Base-by-base conservation (phyloP, 2,329 filamentous ascomycete species). In the Xylaria sp. region DNA sequence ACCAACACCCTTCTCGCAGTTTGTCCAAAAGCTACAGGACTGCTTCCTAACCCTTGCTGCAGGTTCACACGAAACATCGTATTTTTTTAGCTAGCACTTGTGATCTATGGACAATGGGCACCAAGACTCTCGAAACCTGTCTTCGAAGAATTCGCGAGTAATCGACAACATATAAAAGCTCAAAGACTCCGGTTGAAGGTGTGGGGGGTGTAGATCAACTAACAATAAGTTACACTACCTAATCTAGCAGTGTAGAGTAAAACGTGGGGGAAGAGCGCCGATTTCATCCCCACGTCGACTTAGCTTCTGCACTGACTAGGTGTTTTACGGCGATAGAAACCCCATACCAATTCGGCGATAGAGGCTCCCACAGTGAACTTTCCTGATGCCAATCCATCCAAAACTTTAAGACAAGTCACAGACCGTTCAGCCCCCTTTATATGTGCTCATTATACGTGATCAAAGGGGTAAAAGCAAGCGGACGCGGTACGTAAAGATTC, bases 1-100 rank as follows among this genome's bases (percentile, higher is more conserved):
- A 62, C 36, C 7, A 44, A 62, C n/a, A 66, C 63, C 36, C 61
- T 58, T 20, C 61, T 44, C 31, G 33, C 15, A 38, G 27, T 38
- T 47, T 61, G 36, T 22, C 36, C 36, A 13, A 42, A 44, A 29
- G 51, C 51, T 42, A 42, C 15, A 1, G 50, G 10, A 5, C 49
- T 38, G 7, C 33, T 31, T 6, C 49, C 15, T 25, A 45, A 11
- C 38, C 27, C 58, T 25, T 45, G 47, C 6, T 36, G 47, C 17
- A 17, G 1, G n/a, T 13, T 50, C 38, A 9, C 27, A 54, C 27
- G 29, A 3, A 38, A 27, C 58, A 47, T 61, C 4, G 1, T 61
- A 31, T 39, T 20, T 33, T 15, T 22, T 44, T 13, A 44, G n/a
- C 11, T 3, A 5, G 20, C 2, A 5, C 15, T 15, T 6, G 11